Percentiles rank a stretch among this genome's conserved stretches.
Evolutionary conservation across 2,329 filamentous ascomycete genomes (phyloP).

Genomic region (Penicillium sp.): DNA sequence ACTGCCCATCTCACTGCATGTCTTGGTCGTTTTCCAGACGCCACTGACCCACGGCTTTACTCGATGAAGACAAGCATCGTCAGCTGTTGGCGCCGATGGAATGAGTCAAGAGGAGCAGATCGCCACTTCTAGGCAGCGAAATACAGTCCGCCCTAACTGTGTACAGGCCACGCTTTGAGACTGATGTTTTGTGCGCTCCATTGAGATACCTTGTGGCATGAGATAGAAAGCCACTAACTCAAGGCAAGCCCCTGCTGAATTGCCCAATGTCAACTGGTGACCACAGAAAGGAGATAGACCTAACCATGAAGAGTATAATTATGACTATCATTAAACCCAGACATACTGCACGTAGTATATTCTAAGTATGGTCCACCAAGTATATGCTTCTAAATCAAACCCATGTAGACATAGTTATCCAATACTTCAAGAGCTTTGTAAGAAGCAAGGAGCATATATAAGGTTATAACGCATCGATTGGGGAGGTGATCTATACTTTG

Average conservation of each 20-base stretch:
- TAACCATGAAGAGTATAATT: not conserved
- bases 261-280: not conserved
- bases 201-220: not conserved
- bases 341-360: not conserved
- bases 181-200: not conserved
- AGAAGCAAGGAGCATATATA: not conserved
- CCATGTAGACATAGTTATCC: no score
- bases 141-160: not conserved
- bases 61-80: not conserved
- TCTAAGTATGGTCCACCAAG: no score
- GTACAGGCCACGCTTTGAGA: not conserved
- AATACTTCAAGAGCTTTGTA: no score
- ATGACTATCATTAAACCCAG: not conserved
- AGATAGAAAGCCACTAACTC: no score
- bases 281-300: not conserved
- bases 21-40: slow-evolving; percentile 2
- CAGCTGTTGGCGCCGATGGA: not conserved
- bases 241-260: not conserved
- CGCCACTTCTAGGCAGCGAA: slow-evolving; percentile 19
- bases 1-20: not conserved
- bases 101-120: not conserved
- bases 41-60: slow-evolving; percentile 14
- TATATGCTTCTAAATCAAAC: no score
- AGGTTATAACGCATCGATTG: not conserved
- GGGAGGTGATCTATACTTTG: not conserved